Evolutionary conservation across 2,329 filamentous ascomycete genomes (phyloP), one percentile per base, ranked within the genome.

Genomic region (Colletotrichum chlorophyti): DNA sequence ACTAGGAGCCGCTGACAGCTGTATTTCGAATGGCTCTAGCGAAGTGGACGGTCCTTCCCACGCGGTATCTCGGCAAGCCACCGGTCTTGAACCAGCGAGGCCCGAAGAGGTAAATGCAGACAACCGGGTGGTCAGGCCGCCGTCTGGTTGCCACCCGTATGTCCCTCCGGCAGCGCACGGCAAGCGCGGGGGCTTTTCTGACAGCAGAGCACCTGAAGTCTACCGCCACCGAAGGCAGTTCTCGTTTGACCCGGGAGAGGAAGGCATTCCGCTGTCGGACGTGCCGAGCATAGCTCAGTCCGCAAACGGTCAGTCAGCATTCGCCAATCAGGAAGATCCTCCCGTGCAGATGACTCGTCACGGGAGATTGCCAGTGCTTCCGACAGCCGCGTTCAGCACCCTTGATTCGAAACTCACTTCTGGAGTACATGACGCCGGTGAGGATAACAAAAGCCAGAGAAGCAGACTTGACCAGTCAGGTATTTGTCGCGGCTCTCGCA

Each of bases 201-300:
- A 12, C 14, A 15, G 21, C 14, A 23, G 11, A 15, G 5, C n/a
- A 8, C 27, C 15, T 4, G 27, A 45, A 12, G 15, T 11, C 17
- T 10, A 27, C 17, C 49, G 55, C 10, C 52, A 70, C 47, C 63
- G 53, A 38, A 65, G 68, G 46, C 63, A 65, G 26, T 70, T 70
- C 42, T 70, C 68, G 3, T 70, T 70, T 47, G 64, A 67, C 23
- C 62, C 63, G 19, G 68, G 66, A 45, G 65, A 69, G 31, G 65
- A 69, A 49, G 58, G 24, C n/a, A 46, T 58, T n/a, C 54, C 14
- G 12, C 34, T 23, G 11, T 12, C 19, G 12, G 31, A 24, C 8
- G n/a, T 40, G 11, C 9, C 24, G 6, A 12, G 9, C 17, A 19
- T 7, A 5, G 3, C 9, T 17, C 7, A 3, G 6, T 10, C 24